Evolutionary conservation across 169 alveolate genomes (phyloP).

Genomic region (Condylostoma magnum): DNA sequence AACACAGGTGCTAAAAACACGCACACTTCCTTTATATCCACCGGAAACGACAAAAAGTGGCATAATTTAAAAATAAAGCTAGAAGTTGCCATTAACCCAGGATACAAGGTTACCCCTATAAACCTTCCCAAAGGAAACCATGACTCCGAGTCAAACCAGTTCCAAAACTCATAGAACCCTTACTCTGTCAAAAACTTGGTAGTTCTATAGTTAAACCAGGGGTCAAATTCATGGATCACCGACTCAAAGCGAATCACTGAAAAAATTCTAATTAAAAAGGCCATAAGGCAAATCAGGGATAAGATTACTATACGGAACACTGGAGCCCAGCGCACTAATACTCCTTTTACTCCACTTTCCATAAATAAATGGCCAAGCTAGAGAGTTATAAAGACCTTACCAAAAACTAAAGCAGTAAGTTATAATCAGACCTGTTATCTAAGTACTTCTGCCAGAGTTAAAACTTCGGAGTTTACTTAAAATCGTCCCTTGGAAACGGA

Average conservation of each 20-base stretch:
- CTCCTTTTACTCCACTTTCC: neutral
- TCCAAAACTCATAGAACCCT: slow-evolving; percentile 95
- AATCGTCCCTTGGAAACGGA: no score
- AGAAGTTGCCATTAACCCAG: slow-evolving; percentile 97
- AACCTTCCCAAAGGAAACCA: slow-evolving; percentile 99
- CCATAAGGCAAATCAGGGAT: slow-evolving; percentile 29
- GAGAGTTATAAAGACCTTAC: no score
- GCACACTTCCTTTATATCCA: slow-evolving; percentile 93
- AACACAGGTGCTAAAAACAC: slow-evolving; percentile 96
- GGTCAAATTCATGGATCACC: slow-evolving; percentile 98
- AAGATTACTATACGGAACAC: slow-evolving; percentile 45
- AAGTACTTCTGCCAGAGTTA: no score
- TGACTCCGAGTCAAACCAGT: slow-evolving; percentile 95
- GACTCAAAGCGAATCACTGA: slow-evolving; percentile 91
- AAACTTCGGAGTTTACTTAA: no score
- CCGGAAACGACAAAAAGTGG: slow-evolving; percentile 72
- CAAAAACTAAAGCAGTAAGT: no score
- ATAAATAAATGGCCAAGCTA: no score
- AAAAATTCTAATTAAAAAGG: slow-evolving; percentile 30
- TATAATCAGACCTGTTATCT: no score
- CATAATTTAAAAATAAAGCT: slow-evolving; percentile 72
- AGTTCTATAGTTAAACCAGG: slow-evolving; percentile 97
- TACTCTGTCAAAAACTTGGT: slow-evolving; percentile 91
- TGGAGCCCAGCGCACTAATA: slow-evolving; percentile 38
- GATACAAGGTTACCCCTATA: slow-evolving; percentile 97